Conservation (phyloP, 1,284 basidiomycete genomes). For the Microbotryum violaceum region DNA sequence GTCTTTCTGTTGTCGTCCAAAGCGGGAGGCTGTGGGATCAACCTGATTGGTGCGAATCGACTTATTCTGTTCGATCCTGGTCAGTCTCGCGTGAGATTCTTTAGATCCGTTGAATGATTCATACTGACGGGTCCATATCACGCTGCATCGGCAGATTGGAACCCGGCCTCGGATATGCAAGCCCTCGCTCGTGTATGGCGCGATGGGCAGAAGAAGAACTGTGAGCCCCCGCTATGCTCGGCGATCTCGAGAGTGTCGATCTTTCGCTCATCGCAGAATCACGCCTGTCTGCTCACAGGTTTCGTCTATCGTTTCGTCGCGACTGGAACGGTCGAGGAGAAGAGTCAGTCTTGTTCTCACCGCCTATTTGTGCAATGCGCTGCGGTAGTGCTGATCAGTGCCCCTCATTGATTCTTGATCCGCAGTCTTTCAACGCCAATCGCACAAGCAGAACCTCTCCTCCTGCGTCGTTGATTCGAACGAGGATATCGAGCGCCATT, state of each 20-base stretch:
- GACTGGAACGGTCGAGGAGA: slow-evolving; percentile 97
- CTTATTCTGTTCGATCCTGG: slow-evolving; percentile 93
- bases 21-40: slow-evolving; percentile 96
- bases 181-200: slow-evolving; percentile 98
- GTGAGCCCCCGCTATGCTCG: slow-evolving; percentile 46
- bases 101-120: neutral
- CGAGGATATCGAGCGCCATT: slow-evolving; percentile 90
- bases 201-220: slow-evolving; percentile 99
- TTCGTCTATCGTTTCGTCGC: slow-evolving; percentile 98
- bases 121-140: neutral
- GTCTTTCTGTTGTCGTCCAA: slow-evolving; percentile 93
- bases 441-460: slow-evolving; percentile 92
- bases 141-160: slow-evolving; percentile 65
- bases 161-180: slow-evolving; percentile 96
- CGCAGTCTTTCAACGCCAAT: slow-evolving; percentile 43
- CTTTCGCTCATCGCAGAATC: neutral
- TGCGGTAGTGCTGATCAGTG: neutral
- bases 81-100: slow-evolving; percentile 41
- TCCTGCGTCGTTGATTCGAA: slow-evolving; percentile 97
- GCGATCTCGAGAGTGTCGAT: neutral
- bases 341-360: slow-evolving; percentile 48
- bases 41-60: slow-evolving; percentile 93
- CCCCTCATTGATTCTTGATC: neutral
- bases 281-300: slow-evolving; percentile 46
- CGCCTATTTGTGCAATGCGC: neutral